These are phyloP conservation scores for Pseudogymnoascus verrucosus DNA, from an alignment of 2,329 filamentous ascomycete genomes.

Conservation along the genomic window DNA sequence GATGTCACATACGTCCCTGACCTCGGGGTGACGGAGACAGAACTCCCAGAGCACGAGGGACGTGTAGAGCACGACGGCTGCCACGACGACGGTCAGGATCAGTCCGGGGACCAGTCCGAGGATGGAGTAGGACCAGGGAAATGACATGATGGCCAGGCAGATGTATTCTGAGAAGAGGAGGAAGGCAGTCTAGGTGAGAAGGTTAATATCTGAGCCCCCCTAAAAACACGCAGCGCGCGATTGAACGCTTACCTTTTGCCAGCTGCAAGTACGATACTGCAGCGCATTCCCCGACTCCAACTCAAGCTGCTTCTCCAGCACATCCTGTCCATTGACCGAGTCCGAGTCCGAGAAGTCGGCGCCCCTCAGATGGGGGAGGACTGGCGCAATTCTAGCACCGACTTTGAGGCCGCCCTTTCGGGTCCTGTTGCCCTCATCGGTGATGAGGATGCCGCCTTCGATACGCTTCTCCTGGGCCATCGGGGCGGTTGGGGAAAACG, in stretches of 20 bases:
- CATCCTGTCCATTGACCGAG: conserved; percentile 19
- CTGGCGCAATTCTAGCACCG: conserved; percentile 24
- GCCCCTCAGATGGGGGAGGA: conserved; percentile 24
- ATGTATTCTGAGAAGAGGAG: conserved; percentile 94
- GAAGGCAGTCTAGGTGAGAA: conserved; percentile 58
- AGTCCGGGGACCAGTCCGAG: conserved; percentile 80
- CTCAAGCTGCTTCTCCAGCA: conserved; percentile 58
- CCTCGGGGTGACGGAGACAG: conserved; percentile 81
- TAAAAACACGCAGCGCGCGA: neutral
- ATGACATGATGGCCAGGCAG: conserved; percentile 87
- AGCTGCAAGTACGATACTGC: conserved; percentile 87
- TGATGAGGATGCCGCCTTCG: conserved; percentile 8
- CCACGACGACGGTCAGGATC: conserved; percentile 73
- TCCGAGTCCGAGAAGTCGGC: conserved; percentile 21
- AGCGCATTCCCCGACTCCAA: conserved; percentile 71
- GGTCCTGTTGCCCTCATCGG: conserved; percentile 12
- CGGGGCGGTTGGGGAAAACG: neutral
- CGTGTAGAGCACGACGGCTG: conserved; percentile 75
- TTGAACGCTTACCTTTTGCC: conserved; percentile 61
- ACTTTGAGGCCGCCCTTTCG: conserved; percentile 12
- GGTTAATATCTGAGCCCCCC: conserved; percentile 12
- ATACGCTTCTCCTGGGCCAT: conserved; percentile 1
- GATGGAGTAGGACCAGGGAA: conserved; percentile 85
- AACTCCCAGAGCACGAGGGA: conserved; percentile 68
- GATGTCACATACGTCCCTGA: conserved; percentile 88